Percentiles rank a stretch among this genome's conserved stretches.
Conservation (phyloP, 1,284 basidiomycete genomes). For the Wolfiporia cocos region DNA sequence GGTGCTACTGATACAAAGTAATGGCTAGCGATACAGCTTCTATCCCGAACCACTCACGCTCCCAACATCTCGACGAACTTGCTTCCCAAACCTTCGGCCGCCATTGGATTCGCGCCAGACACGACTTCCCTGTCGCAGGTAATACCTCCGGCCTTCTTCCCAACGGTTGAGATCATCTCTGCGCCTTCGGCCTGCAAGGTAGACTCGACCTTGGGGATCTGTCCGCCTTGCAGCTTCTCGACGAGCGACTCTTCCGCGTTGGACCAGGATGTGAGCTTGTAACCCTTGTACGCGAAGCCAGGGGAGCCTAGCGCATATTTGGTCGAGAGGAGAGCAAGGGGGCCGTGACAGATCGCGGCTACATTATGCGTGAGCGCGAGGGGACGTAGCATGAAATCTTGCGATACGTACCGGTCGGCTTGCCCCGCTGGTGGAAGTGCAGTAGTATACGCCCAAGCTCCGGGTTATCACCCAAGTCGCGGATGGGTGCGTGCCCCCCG, state of each 20-base stretch:
- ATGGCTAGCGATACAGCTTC: no score
- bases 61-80: constrained; percentile 19
- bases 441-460: constrained; percentile 22
- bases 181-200: constrained; percentile 18
- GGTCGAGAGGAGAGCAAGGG: constrained; percentile 23
- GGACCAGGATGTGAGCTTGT: constrained; percentile 24
- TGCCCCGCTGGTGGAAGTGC: constrained; percentile 19
- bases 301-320: constrained; percentile 17
- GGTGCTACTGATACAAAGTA: no score
- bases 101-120: constrained; percentile 21
- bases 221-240: constrained; percentile 19
- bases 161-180: constrained; percentile 15
- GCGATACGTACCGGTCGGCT: constrained; percentile 18
- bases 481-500: constrained; percentile 22
- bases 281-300: constrained; percentile 25
- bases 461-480: constrained; percentile 20
- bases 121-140: constrained; percentile 20
- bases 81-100: constrained; percentile 14
- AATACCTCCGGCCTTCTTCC: constrained; percentile 18
- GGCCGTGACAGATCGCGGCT: constrained; percentile 23
- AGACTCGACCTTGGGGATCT: constrained; percentile 19
- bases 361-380: no score
- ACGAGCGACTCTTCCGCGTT: constrained; percentile 20
- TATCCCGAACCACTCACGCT: background rate
- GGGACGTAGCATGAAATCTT: no score